These are phyloP conservation scores for Botrytis aclada DNA, from an alignment of 2,329 filamentous ascomycete genomes.

Conservation along the genomic window DNA sequence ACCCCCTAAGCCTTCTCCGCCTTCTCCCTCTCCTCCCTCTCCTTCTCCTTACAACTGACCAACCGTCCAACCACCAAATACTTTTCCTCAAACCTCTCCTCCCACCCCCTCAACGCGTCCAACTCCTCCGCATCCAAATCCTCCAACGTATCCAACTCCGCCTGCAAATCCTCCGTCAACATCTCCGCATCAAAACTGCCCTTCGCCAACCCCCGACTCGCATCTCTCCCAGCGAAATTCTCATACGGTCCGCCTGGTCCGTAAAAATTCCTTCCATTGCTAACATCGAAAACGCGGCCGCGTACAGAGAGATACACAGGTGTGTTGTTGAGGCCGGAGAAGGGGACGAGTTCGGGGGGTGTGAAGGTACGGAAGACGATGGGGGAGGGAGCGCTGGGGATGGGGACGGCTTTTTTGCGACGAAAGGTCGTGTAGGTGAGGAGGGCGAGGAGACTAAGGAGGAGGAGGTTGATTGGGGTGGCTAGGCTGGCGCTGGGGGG, in stretches of 20 bases:
- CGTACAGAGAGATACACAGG: slow-evolving; percentile 91
- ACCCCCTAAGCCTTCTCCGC: slow-evolving; percentile 1
- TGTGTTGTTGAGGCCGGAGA: slow-evolving; percentile 69
- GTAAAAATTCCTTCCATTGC: slow-evolving; percentile 86
- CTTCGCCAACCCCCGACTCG: slow-evolving; percentile 79
- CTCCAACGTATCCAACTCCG: slow-evolving; percentile 71
- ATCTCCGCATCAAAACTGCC: slow-evolving; percentile 94
- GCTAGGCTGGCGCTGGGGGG: slow-evolving; percentile 27
- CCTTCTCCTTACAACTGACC: slow-evolving; percentile 61
- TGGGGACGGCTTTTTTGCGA: slow-evolving; percentile 37
- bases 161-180: slow-evolving; percentile 87
- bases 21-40: slow-evolving; percentile 40
- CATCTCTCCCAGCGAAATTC: slow-evolving; percentile 94
- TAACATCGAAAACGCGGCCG: slow-evolving; percentile 88
- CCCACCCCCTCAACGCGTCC: slow-evolving; percentile 85
- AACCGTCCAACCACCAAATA: slow-evolving; percentile 91
- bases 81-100: slow-evolving; percentile 89
- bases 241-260: slow-evolving; percentile 91
- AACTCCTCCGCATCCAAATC: slow-evolving; percentile 72
- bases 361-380: slow-evolving; percentile 48
- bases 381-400: slow-evolving; percentile 40
- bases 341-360: slow-evolving; percentile 62
- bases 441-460: slow-evolving; percentile 55
- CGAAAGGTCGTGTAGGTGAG: slow-evolving; percentile 55
- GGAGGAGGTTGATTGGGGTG: slow-evolving; percentile 62